These are phyloP conservation scores for Gaertneriomyces semiglobifer DNA, from an alignment of 192 early-diverging fungal genomes.

Conservation along the genomic window DNA sequence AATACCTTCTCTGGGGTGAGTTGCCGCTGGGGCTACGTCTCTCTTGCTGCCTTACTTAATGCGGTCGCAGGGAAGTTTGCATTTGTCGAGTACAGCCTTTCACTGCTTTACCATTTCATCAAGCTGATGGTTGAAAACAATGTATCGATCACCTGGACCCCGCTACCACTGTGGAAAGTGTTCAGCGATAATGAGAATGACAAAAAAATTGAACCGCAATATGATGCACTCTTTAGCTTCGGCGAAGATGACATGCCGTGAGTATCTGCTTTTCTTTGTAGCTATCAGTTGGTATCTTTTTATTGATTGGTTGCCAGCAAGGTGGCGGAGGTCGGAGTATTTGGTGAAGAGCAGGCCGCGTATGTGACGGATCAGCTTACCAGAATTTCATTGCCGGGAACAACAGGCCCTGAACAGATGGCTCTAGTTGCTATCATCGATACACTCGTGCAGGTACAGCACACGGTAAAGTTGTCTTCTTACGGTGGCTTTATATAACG, in stretches of 20 bases:
- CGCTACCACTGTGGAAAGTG: conserved; percentile 62
- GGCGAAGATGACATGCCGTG: conserved; percentile 37
- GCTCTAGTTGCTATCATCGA: conserved; percentile 75
- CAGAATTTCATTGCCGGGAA: conserved; percentile 52
- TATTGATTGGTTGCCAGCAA: conserved; percentile 14
- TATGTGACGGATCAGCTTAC: conserved; percentile 59
- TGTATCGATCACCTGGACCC: conserved; percentile 48
- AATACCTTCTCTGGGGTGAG: conserved; percentile 71
- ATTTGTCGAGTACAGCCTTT: conserved; percentile 60
- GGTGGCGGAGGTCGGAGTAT: conserved; percentile 31
- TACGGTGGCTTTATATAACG: not conserved
- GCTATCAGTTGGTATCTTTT: not conserved
- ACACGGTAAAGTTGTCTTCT: not conserved
- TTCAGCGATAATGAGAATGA: conserved; percentile 34
- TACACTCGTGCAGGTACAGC: conserved; percentile 57
- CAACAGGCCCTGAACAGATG: conserved; percentile 67
- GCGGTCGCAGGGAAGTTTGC: conserved; percentile 54
- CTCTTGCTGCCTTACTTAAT: not conserved
- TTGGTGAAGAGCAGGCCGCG: conserved; percentile 37
- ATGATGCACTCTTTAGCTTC: conserved; percentile 60
- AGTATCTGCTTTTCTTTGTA: conserved; percentile 4
- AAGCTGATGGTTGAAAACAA: conserved; percentile 53
- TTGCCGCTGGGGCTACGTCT: not conserved
- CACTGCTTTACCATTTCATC: conserved; percentile 62
- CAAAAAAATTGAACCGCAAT: conserved; percentile 17